Base-by-base conservation (phyloP, 352 stramenopile species). In the Globisporangium parvum region DNA sequence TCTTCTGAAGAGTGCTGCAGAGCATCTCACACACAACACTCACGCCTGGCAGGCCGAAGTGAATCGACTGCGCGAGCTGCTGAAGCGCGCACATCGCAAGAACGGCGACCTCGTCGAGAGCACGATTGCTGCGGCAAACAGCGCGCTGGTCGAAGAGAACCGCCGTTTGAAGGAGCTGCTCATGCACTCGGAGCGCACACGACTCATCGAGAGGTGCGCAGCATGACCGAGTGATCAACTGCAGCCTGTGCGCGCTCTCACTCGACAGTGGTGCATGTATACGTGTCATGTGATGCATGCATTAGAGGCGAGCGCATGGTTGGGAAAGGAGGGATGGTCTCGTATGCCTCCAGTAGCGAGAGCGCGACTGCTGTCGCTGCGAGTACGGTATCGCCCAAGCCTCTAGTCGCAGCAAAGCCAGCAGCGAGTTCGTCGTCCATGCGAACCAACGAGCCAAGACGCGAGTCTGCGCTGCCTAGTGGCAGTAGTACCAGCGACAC, bases 131-230 rank as follows among this genome's bases (percentile, higher is more conserved):
- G 62, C 67, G 18, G 69, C 69, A 1, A 85, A 83, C 55, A 68
- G 42, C 21, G 71, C 75, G n/a, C 61, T 88, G 21, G 33, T 87
- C 12, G 73, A 85, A 55, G 78, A 88, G 60, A 88, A 88, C 53
- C 67, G 67, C 17, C 67, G 75, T 1, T 55, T 88, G 10, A 88
- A 84, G 33, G 75, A 84, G 52, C 47, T 87, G 28, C 52, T 88
- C 10, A 67, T 80, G 47, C 60, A 85, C 26, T 80, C 75, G 3
- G 69, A 83, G 51, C 73, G 65, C 10, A 79, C 67, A 57, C 71
- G 68, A 14, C 56, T 73, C 26, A 53, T 67, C 0, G 73, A 86
- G 31, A 65, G 71, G 77, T 87, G 57, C 18, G 35, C 15, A 17
- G 28, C 26, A 45, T 14, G 31, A 6, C 26, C 6, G 26, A 31